Evolutionary conservation across 768 basidiomycete species (phyloP).

Genomic region (Pholiota molesta): DNA sequence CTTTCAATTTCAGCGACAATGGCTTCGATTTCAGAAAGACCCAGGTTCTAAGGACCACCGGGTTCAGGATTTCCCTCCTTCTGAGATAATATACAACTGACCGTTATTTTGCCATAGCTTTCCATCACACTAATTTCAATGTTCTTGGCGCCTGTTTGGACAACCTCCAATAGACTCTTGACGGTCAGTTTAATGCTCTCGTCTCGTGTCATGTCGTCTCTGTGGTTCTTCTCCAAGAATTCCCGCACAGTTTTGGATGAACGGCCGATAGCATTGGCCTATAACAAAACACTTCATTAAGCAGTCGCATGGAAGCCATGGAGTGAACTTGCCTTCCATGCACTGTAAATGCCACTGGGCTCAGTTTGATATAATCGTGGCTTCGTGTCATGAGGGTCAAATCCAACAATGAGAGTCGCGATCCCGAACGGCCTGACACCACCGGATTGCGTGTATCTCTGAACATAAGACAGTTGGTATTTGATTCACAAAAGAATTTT

Average conservation of each 20-base stretch:
- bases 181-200: conserved; percentile 94
- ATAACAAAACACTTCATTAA: neutral
- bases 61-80: conserved; percentile 5
- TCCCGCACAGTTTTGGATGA: conserved; percentile 98
- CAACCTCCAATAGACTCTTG: conserved; percentile 95
- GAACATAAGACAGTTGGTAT: conserved; percentile 2
- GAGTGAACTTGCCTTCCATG: conserved; percentile 81
- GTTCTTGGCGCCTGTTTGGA: conserved; percentile 99
- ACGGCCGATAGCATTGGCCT: conserved; percentile 98
- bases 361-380: conserved; percentile 97
- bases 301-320: neutral
- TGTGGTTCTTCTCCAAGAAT: conserved; percentile 98
- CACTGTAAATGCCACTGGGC: conserved; percentile 96
- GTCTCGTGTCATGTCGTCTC: conserved; percentile 84
- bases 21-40: conserved; percentile 83
- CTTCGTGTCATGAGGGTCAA: conserved; percentile 87
- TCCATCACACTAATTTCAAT: conserved; percentile 99
- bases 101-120: conserved; percentile 89
- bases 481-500: neutral
- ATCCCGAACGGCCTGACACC: conserved; percentile 99
- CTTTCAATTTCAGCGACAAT: conserved; percentile 94
- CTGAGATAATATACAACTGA: conserved; percentile 38
- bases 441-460: conserved; percentile 98
- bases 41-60: conserved; percentile 65
- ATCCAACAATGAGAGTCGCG: conserved; percentile 94